These are phyloP conservation scores for Didymella pinodella DNA, from an alignment of 2,329 filamentous ascomycete genomes.

Conservation along the genomic window DNA sequence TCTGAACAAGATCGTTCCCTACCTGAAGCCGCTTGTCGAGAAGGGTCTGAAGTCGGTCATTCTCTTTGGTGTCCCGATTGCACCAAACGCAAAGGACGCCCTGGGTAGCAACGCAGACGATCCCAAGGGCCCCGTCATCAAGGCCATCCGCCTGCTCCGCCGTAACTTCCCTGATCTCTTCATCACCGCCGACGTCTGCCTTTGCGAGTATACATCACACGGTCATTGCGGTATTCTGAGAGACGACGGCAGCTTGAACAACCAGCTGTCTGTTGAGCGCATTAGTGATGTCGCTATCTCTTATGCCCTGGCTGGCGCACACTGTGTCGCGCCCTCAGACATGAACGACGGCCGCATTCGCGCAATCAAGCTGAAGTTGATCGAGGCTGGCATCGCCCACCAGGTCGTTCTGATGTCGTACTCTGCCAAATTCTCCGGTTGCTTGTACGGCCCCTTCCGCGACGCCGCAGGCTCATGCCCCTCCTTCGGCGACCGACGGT, in stretches of 20 bases:
- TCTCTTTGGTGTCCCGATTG: constrained; percentile 90
- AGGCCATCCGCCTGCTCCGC: constrained; percentile 82
- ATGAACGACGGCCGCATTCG: constrained; percentile 99
- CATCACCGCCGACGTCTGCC: constrained; percentile 90
- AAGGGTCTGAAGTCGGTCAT: constrained; percentile 95
- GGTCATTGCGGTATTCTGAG: constrained; percentile 96
- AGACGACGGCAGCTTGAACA: constrained; percentile 92
- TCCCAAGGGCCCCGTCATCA: constrained; percentile 89
- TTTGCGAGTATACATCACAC: constrained; percentile 98
- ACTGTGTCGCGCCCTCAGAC: constrained; percentile 95
- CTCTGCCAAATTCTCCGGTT: constrained; percentile 96
- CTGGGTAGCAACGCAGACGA: constrained; percentile 93
- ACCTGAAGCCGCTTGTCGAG: constrained; percentile 83
- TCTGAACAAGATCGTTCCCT: constrained; percentile 82
- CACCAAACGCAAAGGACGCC: constrained; percentile 82
- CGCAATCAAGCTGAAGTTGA: constrained; percentile 97
- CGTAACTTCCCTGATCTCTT: constrained; percentile 89
- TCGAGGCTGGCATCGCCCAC: constrained; percentile 92
- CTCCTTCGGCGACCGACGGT: constrained; percentile 91
- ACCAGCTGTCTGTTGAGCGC: constrained; percentile 89
- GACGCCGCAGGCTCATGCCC: constrained; percentile 92
- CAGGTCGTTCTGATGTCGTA: constrained; percentile 96
- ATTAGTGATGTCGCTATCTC: constrained; percentile 98
- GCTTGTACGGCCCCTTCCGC: constrained; percentile 94
- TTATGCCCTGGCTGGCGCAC: constrained; percentile 93